A percentile compares a stretch with the other conserved stretches of the same genome.
Conservation (phyloP, 768 basidiomycete genomes). For the Suillus americanus region DNA sequence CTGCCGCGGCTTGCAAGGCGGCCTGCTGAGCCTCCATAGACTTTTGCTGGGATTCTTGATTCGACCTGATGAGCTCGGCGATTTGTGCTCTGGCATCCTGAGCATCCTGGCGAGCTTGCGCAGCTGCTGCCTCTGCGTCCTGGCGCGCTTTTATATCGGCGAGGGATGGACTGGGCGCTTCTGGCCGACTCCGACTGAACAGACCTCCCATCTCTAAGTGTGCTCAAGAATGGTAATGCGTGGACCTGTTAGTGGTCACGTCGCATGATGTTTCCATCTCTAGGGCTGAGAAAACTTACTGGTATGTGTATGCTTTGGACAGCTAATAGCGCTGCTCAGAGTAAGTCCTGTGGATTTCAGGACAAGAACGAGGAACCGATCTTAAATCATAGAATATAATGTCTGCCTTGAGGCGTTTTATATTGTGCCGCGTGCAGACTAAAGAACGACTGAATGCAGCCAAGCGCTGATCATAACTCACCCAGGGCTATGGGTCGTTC, state of each 20-base stretch:
- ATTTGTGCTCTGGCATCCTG: conserved; percentile 1
- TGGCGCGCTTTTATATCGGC: background rate
- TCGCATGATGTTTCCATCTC: background rate
- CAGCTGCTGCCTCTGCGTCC: conserved; percentile 4
- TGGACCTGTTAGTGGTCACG: background rate
- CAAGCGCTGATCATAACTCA: background rate
- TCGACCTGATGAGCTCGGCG: background rate
- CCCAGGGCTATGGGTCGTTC: background rate
- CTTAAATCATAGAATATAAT: background rate
- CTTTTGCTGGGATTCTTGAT: conserved; percentile 1
- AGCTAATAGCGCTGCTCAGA: background rate
- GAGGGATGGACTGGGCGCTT: conserved; percentile 4
- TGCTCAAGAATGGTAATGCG: background rate
- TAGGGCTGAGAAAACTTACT: background rate
- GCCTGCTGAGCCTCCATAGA: background rate
- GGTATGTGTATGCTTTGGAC: background rate
- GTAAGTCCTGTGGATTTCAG: background rate
- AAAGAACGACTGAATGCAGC: background rate
- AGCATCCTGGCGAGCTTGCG: conserved; percentile 5
- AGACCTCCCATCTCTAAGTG: background rate
- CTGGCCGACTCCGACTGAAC: background rate
- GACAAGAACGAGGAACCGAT: background rate
- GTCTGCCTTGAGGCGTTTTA: background rate
- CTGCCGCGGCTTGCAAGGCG: background rate
- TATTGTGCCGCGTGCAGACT: background rate